These are phyloP conservation scores for Neonectria coccinea DNA, from an alignment of 2,329 filamentous ascomycete species.

Conservation along the genomic window DNA sequence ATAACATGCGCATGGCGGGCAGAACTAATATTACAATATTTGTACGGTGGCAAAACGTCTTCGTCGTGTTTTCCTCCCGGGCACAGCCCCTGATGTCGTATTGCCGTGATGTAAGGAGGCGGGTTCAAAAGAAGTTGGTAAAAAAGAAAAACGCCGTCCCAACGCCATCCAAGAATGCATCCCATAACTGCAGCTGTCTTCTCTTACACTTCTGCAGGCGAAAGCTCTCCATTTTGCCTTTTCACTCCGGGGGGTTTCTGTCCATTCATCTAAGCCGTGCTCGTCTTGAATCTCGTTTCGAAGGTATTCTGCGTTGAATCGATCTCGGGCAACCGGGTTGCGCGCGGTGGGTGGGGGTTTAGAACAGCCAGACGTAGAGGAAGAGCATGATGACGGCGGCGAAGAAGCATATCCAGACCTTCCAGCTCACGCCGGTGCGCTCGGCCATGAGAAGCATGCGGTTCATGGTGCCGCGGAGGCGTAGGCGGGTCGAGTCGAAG, in stretches of 20 bases:
- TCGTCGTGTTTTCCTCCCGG: slow-evolving; percentile 7
- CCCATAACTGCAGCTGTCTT: slow-evolving; percentile 23
- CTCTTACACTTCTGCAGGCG: slow-evolving; percentile 9
- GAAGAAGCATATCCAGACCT: slow-evolving; percentile 92
- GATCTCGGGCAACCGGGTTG: background rate
- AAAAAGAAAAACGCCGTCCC: slow-evolving; percentile 34
- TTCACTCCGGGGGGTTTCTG: background rate
- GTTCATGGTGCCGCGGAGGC: slow-evolving; percentile 93
- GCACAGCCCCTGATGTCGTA: slow-evolving; percentile 15
- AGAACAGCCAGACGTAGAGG: slow-evolving; percentile 92
- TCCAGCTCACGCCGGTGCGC: slow-evolving; percentile 94
- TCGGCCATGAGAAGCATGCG: slow-evolving; percentile 97
- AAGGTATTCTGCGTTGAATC: background rate
- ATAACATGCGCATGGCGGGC: slow-evolving; percentile 6
- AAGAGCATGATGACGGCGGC: slow-evolving; percentile 85
- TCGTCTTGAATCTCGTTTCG: slow-evolving; percentile 8
- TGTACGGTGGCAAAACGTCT: slow-evolving; percentile 15
- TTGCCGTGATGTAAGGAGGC: slow-evolving; percentile 7
- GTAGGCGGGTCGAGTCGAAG: slow-evolving; percentile 86
- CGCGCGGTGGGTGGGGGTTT: slow-evolving; percentile 41
- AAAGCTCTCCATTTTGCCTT: background rate
- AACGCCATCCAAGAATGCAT: slow-evolving; percentile 44
- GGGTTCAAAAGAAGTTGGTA: slow-evolving; percentile 10
- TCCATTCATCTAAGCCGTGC: background rate
- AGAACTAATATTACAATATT: slow-evolving; percentile 27